These are phyloP conservation scores for Fusarium incarnatum DNA, from an alignment of 2,329 filamentous ascomycete species.

Conservation along the genomic window DNA sequence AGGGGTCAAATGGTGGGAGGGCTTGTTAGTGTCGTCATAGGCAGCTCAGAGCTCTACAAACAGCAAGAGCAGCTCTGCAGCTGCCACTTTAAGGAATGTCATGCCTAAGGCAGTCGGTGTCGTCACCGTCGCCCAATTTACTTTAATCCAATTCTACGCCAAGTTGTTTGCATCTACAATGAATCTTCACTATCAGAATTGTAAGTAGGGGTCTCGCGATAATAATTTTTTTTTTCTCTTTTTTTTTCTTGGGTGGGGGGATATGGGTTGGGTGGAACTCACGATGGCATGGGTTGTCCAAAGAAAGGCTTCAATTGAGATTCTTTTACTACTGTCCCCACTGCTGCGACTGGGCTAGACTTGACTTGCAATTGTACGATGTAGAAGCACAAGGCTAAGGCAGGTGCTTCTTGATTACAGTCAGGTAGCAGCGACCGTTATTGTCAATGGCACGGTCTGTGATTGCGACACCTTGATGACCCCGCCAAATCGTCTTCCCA, in stretches of 20 bases:
- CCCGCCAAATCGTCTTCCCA: background rate
- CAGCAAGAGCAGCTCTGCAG: slow-evolving; percentile 7
- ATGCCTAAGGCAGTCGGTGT: slow-evolving; percentile 23
- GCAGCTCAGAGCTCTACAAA: slow-evolving; percentile 25
- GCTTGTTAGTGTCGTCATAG: slow-evolving; percentile 31
- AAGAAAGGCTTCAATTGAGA: background rate
- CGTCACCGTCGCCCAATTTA: slow-evolving; percentile 7
- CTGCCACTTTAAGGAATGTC: slow-evolving; percentile 14
- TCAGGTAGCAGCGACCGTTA: background rate
- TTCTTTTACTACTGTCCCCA: background rate
- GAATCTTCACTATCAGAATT: background rate
- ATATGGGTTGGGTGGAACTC: slow-evolving; percentile 8
- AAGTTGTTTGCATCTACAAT: background rate
- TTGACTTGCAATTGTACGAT: no score
- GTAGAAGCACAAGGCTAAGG: background rate
- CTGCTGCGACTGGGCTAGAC: background rate
- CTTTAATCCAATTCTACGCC: background rate
- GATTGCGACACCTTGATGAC: background rate
- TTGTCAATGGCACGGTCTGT: background rate
- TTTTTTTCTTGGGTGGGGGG: slow-evolving; percentile 15
- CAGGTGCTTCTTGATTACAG: background rate
- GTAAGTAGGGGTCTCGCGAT: background rate
- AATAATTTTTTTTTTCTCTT: background rate
- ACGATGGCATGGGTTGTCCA: slow-evolving; percentile 1
- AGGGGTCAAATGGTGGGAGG: slow-evolving; percentile 14